Base-by-base conservation (phyloP, 2,329 filamentous ascomycete species). In the Fusarium equiseti region DNA sequence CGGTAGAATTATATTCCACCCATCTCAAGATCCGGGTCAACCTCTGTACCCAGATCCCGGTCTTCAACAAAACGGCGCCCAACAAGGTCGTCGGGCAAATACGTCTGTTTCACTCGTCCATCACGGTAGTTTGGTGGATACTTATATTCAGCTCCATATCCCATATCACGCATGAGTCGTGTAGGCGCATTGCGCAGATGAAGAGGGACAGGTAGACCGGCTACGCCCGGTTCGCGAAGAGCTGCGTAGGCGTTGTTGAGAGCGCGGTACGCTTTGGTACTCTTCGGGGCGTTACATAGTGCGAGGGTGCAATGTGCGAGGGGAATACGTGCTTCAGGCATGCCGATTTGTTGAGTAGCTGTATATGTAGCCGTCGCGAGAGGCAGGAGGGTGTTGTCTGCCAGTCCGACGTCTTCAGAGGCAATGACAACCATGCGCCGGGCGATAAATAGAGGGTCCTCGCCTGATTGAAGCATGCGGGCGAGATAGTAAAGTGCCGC, bases 141-240 rank as follows among this genome's bases (percentile, higher is more conserved):
- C 80, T 98, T 98, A 81, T 99, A 99, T 78, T 94, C 92, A 52
- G 90, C 91, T 1, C 95, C 95, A 77, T 94, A 97, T 0, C 94
- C 95, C 72, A 98, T 83, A 73, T 98, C 95, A 75, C 95, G 92
- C 95, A 99, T 97, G 71, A 98, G 79, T 71, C 91, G 88, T 2
- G 96, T 98, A 0, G 96, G 95, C 11, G 96, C 96, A 79, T 98
- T 98, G 63, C 96, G 85, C 63, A 99, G 81, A 79, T 98, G 96
- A 42, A 96, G 81, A 4, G 96, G 96, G 24, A 99, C 90, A 0
- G 94, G 92, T 53, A 98, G 78, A 2, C 88, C 88, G 0, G 94
- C 95, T 4, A 97, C 85, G 1, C 95, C 95, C 0, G 95, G 95
- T 77, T 98, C 94, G 62, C 89, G 85, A 43, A 98, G 83, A 2